Percentiles rank a stretch among this genome's conserved stretches.
These are phyloP conservation scores for Pseudocercospora eumusae DNA, from an alignment of 2,329 filamentous ascomycete species.

Conservation along the genomic window DNA sequence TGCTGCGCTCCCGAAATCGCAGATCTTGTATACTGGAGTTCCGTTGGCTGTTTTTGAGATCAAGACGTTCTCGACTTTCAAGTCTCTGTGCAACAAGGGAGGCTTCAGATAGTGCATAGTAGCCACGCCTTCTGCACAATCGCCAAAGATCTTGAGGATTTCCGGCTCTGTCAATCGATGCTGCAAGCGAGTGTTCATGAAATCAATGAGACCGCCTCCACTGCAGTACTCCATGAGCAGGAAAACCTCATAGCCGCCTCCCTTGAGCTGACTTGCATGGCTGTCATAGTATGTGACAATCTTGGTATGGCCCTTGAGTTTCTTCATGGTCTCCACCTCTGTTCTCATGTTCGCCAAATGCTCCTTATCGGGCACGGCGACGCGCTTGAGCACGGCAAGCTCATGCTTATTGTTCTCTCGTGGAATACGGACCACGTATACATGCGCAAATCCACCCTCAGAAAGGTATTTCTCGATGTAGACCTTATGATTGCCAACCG, in stretches of 20 bases:
- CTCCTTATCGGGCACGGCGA: slow-evolving; percentile 95
- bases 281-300: slow-evolving; percentile 99
- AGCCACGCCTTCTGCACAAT: slow-evolving; percentile 92
- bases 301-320: slow-evolving; percentile 90
- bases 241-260: slow-evolving; percentile 96
- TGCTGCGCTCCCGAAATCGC: slow-evolving; percentile 94
- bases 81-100: slow-evolving; percentile 83
- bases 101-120: slow-evolving; percentile 99
- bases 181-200: slow-evolving; percentile 98
- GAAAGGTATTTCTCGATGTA: slow-evolving; percentile 96
- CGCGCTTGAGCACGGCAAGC: slow-evolving; percentile 84
- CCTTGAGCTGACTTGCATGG: slow-evolving; percentile 89
- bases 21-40: slow-evolving; percentile 86
- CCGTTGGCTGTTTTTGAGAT: slow-evolving; percentile 65
- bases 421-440: slow-evolving; percentile 90
- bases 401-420: slow-evolving; percentile 75
- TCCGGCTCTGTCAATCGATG: slow-evolving; percentile 96
- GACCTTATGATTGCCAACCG: slow-evolving; percentile 88
- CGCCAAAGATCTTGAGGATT: slow-evolving; percentile 93
- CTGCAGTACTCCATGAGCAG: slow-evolving; percentile 97
- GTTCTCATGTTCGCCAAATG: slow-evolving; percentile 93
- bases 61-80: slow-evolving; percentile 97
- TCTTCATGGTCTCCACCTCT: slow-evolving; percentile 99
- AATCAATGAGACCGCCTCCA: slow-evolving; percentile 94
- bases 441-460: slow-evolving; percentile 96